phyloP scores from a whole-genome alignment of 108 stramenopile genomes.

The Mediolabrus comicus region DNA sequence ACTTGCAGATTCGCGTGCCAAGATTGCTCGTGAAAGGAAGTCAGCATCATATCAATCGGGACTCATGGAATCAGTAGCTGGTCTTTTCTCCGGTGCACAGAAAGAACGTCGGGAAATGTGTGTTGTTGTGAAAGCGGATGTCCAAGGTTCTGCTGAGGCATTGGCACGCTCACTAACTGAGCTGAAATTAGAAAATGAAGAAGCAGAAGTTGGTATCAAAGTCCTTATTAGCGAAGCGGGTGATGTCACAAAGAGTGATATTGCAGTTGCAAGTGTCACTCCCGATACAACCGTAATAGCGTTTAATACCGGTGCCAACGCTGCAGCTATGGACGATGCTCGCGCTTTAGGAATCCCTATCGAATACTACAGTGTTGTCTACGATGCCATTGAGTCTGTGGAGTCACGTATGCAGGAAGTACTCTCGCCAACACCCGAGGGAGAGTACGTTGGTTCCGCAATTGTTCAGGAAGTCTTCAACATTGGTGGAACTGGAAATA shows the following conservation, averaged over 20 bases:
- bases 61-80: conserved; percentile 76
- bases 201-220: conserved; percentile 81
- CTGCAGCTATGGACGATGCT: conserved; percentile 90
- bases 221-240: conserved; percentile 91
- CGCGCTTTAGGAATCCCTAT: conserved; percentile 75
- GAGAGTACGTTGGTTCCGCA: conserved; percentile 90
- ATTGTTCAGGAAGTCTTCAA: conserved; percentile 93
- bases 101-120: conserved; percentile 88
- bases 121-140: conserved; percentile 94
- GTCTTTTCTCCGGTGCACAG: conserved; percentile 64
- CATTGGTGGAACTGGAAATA: conserved; percentile 92
- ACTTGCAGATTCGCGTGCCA: conserved; percentile 67
- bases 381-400: conserved; percentile 95
- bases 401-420: conserved; percentile 90
- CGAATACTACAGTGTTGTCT: conserved; percentile 91
- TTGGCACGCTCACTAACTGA: conserved; percentile 82
- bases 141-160: conserved; percentile 94
- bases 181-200: conserved; percentile 86
- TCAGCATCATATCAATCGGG: conserved; percentile 76
- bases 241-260: conserved; percentile 91
- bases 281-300: conserved; percentile 88
- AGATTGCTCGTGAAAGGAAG: conserved; percentile 77
- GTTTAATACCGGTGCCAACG: conserved; percentile 89
- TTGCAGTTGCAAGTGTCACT: conserved; percentile 91
- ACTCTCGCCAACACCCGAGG: conserved; percentile 90